Conservation (phyloP, 345 rosid genomes). For the Eucalyptus lansdowneana region DNA sequence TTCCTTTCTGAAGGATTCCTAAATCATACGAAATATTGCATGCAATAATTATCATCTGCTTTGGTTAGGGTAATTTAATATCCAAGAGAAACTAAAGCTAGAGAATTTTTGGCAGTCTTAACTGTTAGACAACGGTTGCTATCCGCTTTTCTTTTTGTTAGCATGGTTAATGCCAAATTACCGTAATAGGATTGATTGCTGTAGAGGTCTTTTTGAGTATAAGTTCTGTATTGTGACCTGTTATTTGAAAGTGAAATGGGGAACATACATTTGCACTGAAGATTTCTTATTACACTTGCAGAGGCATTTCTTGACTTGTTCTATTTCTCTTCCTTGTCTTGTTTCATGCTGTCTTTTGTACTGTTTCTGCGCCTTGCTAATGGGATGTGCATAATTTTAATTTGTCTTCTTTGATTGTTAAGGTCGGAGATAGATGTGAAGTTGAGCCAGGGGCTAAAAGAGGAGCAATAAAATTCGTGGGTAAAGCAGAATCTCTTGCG, state of each 20-base stretch:
- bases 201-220: not conserved
- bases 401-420: not conserved
- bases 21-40: not conserved
- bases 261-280: not conserved
- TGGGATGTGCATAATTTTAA: not conserved
- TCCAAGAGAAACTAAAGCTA: not conserved
- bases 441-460: conserved; percentile 90
- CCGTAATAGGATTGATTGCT: not conserved
- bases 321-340: not conserved
- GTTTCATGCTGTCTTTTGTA: not conserved
- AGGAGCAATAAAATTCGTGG: conserved; percentile 74
- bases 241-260: not conserved
- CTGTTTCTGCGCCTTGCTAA: not conserved
- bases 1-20: not conserved
- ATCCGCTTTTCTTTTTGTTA: not conserved
- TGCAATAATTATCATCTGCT: not conserved
- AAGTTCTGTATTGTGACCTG: not conserved
- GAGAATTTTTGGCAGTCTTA: not conserved
- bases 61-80: not conserved
- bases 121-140: not conserved
- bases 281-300: not conserved
- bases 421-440: conserved; percentile 92
- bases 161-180: not conserved
- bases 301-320: not conserved
- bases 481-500: conserved; percentile 67